Percentiles rank a stretch among this genome's conserved stretches.
These are phyloP conservation scores for Claviceps fusiformis DNA, from an alignment of 2,329 filamentous ascomycete genomes.

Conservation along the genomic window DNA sequence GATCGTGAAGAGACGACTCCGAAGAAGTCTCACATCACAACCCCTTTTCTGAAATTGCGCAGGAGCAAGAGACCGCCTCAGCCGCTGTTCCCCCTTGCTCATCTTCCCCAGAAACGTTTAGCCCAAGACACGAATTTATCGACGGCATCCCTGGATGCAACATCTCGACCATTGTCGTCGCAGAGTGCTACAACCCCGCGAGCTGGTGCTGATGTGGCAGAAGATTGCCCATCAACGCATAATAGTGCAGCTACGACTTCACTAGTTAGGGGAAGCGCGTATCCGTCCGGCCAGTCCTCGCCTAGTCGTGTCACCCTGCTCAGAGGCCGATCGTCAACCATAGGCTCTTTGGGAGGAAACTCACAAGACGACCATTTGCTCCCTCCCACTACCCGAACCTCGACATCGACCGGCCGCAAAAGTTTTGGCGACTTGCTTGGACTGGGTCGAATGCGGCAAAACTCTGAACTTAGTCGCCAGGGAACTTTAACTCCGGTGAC, in stretches of 20 bases:
- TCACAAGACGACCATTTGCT: conserved; percentile 58
- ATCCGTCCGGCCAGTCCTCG: conserved; percentile 52
- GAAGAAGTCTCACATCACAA: conserved; percentile 47
- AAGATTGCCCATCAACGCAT: conserved; percentile 6
- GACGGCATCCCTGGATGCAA: conserved; percentile 26
- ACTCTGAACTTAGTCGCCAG: conserved; percentile 59
- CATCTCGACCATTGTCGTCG: conserved; percentile 22
- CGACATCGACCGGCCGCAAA: conserved; percentile 79
- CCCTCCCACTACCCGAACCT: conserved; percentile 58
- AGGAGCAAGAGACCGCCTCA: conserved; percentile 61
- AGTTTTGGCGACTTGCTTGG: conserved; percentile 85
- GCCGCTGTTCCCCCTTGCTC: conserved; percentile 71
- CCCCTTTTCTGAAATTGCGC: conserved; percentile 70
- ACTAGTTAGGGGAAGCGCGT: conserved; percentile 21
- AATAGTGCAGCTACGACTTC: conserved; percentile 35
- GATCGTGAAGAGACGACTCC: conserved; percentile 49
- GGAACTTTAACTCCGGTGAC: conserved; percentile 56
- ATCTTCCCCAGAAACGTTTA: conserved; percentile 58
- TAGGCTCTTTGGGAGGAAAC: conserved; percentile 65
- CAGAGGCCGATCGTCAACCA: conserved; percentile 74
- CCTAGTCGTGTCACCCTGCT: conserved; percentile 47
- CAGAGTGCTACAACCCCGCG: conserved; percentile 16
- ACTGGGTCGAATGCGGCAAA: conserved; percentile 65
- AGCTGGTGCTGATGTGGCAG: conserved; percentile 10
- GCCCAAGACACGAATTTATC: conserved; percentile 25